Conservation (phyloP, 2,329 filamentous ascomycete species). For the Oidium heveae region DNA sequence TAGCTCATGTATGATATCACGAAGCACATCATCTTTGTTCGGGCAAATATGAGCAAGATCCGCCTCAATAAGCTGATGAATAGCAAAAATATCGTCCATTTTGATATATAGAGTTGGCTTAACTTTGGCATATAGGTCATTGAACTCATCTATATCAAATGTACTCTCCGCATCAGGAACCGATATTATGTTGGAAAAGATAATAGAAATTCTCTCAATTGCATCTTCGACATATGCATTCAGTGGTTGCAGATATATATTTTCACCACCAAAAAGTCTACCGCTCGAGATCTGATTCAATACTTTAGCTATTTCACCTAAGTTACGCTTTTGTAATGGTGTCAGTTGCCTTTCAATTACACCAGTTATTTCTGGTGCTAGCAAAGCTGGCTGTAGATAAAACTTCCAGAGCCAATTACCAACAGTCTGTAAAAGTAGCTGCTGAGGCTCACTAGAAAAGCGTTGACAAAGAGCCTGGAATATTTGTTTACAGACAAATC, state of each 20-base stretch:
- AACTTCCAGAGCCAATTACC: conserved; percentile 85
- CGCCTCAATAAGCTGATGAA: conserved; percentile 65
- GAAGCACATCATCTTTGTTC: conserved; percentile 60
- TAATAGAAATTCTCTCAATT: conserved; percentile 50
- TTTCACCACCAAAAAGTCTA: conserved; percentile 74
- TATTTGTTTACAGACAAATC: conserved; percentile 68
- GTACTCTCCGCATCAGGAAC: conserved; percentile 72
- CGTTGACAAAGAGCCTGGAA: conserved; percentile 52
- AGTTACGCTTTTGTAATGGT: conserved; percentile 77
- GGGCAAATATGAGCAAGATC: conserved; percentile 60
- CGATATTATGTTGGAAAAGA: conserved; percentile 53
- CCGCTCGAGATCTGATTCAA: conserved; percentile 74
- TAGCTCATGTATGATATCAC: conserved; percentile 78
- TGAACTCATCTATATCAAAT: conserved; percentile 97
- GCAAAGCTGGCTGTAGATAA: conserved; percentile 72
- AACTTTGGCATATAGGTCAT: conserved; percentile 85
- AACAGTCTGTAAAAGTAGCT: conserved; percentile 57
- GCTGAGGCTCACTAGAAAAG: conserved; percentile 58
- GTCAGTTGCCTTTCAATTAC: conserved; percentile 76
- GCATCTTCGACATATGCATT: conserved; percentile 80
- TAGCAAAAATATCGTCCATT: conserved; percentile 88
- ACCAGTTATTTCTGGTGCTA: conserved; percentile 78
- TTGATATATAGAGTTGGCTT: conserved; percentile 99
- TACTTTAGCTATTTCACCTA: conserved; percentile 77
- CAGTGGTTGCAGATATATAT: conserved; percentile 82